phyloP scores from a whole-genome alignment of 768 basidiomycete species.

The Calocybe gangraenosa region DNA sequence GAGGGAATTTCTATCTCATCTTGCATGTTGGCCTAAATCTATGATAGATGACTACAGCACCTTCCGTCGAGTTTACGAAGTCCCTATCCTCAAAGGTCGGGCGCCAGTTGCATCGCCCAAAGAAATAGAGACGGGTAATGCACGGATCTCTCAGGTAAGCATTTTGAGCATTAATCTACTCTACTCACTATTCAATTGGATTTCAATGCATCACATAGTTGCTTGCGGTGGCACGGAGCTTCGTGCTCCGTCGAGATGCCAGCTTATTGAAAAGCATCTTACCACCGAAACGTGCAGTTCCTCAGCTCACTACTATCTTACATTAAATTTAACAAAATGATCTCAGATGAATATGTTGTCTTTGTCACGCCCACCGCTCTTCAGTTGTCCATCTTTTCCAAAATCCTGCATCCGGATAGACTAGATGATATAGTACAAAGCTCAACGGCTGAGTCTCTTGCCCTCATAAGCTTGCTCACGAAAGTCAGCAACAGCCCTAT shows the following conservation, averaged over 20 bases:
- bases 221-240: constrained; percentile 70
- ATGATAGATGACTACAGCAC: constrained; percentile 65
- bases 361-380: constrained; percentile 86
- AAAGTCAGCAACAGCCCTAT: constrained; percentile 95
- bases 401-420: constrained; percentile 68
- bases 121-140: constrained; percentile 75
- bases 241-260: constrained; percentile 88
- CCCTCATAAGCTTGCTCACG: constrained; percentile 73
- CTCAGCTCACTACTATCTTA: background rate
- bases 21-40: constrained; percentile 2
- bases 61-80: constrained; percentile 82
- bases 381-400: constrained; percentile 75
- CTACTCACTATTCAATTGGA: background rate
- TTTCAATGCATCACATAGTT: constrained; percentile 40
- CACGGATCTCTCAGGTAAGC: constrained; percentile 68
- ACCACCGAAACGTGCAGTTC: constrained; percentile 90
- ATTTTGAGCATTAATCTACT: background rate
- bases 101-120: constrained; percentile 68
- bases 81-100: constrained; percentile 82
- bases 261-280: constrained; percentile 77
- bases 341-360: constrained; percentile 94
- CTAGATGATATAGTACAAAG: constrained; percentile 66
- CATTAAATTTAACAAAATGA: background rate
- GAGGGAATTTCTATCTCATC: background rate
- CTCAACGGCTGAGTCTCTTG: constrained; percentile 73